Base-by-base conservation (phyloP, 805 yeast genomes). In the Nakazawaea wyomingensis region DNA sequence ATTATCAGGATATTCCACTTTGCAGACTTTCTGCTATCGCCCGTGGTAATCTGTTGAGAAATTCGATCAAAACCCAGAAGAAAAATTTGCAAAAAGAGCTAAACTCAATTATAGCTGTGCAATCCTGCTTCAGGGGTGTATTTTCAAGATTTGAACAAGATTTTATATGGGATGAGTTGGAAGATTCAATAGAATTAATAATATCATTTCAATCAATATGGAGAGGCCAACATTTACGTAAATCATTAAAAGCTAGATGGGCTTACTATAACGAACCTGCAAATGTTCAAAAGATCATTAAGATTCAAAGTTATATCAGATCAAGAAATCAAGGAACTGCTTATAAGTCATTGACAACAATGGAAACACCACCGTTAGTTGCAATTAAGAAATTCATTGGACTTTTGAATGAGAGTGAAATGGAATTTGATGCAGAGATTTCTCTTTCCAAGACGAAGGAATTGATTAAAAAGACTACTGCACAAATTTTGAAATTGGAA, bases 331-430 rank as follows among this genome's bases (percentile, higher is more conserved):
- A 83, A 46, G 82, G 82, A 10, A 71, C 68, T 27, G 93, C 96
- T 1, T 93, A 87, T 61, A 75, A 74, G 46, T 76, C 85, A 2
- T 66, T 93, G 44, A 76, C 86, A 38, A 72, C 76, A 8, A 79
- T 76, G 59, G 74, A 72, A 30, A 82, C 85, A 53, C 97, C 98
- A 0, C 85, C 95, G 0, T 62, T 93, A 38, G 64, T 80, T 26
- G 85, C 87, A 0, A 81, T 93, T 19, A 75, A 80, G 52, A 80
- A 78, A 45, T 93, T 89, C 61, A 85, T 90, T 3, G 76, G 78
- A 51, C 62, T 93, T 33, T 62, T 93, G 35, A 82, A 84, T 45
- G 88, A 81, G 49, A 79, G 76, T 47, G 86, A 82, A 41, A 68
- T 71, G 11, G 96, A 87, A 54, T 81, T 81, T 56, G 85, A 80